These are phyloP conservation scores for Salvia splendens DNA, from an alignment of 257 asterid genomes.

Conservation along the genomic window DNA sequence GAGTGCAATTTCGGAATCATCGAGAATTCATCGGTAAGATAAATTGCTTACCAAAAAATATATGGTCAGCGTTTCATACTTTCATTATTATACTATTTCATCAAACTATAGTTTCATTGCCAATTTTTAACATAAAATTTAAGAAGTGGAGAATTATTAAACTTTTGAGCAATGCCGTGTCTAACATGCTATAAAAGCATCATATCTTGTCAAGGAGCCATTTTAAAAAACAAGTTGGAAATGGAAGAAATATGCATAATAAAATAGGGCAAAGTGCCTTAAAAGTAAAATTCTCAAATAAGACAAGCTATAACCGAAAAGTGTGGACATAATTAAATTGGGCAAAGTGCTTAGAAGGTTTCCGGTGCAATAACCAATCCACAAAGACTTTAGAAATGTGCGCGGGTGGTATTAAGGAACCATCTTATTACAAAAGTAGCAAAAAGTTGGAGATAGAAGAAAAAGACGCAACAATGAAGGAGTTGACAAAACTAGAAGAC, in stretches of 20 bases:
- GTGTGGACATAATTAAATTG: too few species aligned
- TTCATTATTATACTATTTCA: conserved; percentile 6
- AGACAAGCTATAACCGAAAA: too few species aligned
- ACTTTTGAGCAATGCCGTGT: neutral
- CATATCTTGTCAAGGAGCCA: neutral
- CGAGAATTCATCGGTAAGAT: neutral
- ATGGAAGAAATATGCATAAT: too few species aligned
- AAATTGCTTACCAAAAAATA: neutral
- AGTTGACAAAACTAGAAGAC: neutral
- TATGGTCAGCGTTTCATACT: neutral
- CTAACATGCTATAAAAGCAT: conserved; percentile 8
- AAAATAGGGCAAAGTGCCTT: too few species aligned
- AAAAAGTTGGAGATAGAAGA: neutral
- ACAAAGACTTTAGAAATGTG: too few species aligned
- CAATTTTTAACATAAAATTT: conserved; percentile 2
- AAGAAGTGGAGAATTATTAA: neutral
- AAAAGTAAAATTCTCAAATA: too few species aligned
- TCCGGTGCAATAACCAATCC: too few species aligned
- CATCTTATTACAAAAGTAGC: neutral
- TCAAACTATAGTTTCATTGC: neutral
- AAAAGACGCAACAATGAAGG: neutral
- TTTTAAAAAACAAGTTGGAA: too few species aligned
- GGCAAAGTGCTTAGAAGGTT: too few species aligned
- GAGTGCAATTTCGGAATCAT: neutral
- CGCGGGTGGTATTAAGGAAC: too few species aligned